Conservation (phyloP, 2,329 filamentous ascomycete species). For the Curvularia verruculosa region DNA sequence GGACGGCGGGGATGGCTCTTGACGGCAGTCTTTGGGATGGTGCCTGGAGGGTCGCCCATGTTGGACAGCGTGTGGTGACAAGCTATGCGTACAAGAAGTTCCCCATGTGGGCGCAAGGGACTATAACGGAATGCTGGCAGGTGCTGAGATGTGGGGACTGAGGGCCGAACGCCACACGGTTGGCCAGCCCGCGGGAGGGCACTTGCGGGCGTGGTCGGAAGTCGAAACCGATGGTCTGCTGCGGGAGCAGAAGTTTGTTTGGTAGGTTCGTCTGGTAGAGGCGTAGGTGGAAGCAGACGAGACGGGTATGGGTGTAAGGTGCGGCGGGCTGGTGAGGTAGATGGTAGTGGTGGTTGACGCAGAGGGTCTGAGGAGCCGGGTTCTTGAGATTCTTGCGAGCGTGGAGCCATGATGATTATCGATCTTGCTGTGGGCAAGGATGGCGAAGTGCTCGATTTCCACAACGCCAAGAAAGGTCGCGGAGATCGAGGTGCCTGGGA, state of each 20-base stretch:
- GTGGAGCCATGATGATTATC: slow-evolving; percentile 23
- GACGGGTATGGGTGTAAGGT: background rate
- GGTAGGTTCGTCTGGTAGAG: background rate
- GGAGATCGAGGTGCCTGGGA: slow-evolving; percentile 22
- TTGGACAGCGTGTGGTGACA: slow-evolving; percentile 5
- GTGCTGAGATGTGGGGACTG: slow-evolving; percentile 2
- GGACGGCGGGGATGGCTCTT: slow-evolving; percentile 49
- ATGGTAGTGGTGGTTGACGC: background rate
- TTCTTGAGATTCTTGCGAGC: background rate
- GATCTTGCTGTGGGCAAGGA: slow-evolving; percentile 15
- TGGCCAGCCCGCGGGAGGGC: background rate
- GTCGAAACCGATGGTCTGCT: slow-evolving; percentile 1
- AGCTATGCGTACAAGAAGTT: slow-evolving; percentile 21
- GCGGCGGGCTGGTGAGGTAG: background rate
- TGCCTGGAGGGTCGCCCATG: slow-evolving; percentile 35
- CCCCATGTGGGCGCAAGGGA: slow-evolving; percentile 22
- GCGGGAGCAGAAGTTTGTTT: background rate
- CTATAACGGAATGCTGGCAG: background rate
- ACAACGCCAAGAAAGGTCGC: slow-evolving; percentile 22
- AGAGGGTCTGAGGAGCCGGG: background rate
- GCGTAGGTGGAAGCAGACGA: background rate
- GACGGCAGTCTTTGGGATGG: slow-evolving; percentile 17
- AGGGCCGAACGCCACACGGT: background rate
- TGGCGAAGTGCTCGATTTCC: slow-evolving; percentile 25
- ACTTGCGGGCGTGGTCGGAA: background rate